These are phyloP conservation scores for Westerdykella sp. DNA, from an alignment of 2,329 filamentous ascomycete species.

Conservation along the genomic window DNA sequence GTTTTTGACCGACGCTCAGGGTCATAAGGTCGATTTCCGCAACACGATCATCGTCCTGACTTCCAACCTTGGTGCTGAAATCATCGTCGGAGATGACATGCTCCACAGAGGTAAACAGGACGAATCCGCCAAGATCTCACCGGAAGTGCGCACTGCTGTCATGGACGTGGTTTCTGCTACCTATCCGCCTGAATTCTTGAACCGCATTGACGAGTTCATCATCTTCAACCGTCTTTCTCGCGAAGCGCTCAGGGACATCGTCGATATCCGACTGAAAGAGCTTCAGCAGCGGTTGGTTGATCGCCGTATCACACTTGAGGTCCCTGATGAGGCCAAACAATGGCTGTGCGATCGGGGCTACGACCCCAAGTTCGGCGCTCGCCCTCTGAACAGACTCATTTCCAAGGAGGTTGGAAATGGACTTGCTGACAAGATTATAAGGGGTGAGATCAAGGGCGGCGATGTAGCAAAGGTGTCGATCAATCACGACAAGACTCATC, in stretches of 20 bases:
- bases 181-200: constrained; percentile 90
- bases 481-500: constrained; percentile 44
- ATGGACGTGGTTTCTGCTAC: constrained; percentile 75
- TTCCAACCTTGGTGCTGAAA: constrained; percentile 88
- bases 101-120: constrained; percentile 51
- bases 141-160: constrained; percentile 68
- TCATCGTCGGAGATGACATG: constrained; percentile 71
- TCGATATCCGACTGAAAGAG: constrained; percentile 84
- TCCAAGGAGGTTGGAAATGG: constrained; percentile 83
- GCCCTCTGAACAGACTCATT: constrained; percentile 86
- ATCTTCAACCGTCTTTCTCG: constrained; percentile 82
- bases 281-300: constrained; percentile 78
- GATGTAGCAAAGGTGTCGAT: constrained; percentile 66
- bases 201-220: constrained; percentile 95
- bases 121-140: constrained; percentile 59
- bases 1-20: constrained; percentile 90
- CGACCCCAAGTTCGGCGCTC: constrained; percentile 82
- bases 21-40: constrained; percentile 92
- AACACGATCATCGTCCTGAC: constrained; percentile 97
- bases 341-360: constrained; percentile 91
- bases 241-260: constrained; percentile 78
- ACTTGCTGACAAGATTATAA: constrained; percentile 86
- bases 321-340: constrained; percentile 64
- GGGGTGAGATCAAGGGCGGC: constrained; percentile 70
- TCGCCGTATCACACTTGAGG: constrained; percentile 69